Base-by-base conservation (phyloP, 768 basidiomycete species). In the Calvatia gigantea region DNA sequence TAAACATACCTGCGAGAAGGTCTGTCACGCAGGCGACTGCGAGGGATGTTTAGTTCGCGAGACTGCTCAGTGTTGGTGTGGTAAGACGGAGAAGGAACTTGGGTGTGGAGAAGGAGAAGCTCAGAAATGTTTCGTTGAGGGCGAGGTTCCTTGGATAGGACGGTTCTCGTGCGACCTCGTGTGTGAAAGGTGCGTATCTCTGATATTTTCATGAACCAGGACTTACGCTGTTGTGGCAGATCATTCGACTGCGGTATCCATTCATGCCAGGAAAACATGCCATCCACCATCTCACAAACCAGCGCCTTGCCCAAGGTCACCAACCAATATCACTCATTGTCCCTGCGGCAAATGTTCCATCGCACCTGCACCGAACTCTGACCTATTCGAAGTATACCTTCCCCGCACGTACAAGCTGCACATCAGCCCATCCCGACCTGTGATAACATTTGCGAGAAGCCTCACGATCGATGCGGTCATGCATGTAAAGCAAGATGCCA, bases 351-450 rank as follows among this genome's bases (percentile, higher is more conserved):
- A 83, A 51, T 78, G 74, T 42, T 67, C 73, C 2, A 82, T 87
- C 55, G 67, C 75, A 3, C 71, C 75, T 2, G 65, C 69, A 4
- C 65, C 68, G 0, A 61, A 67, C 11, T 60, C 61, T 33, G 63
- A 62, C 61, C 46, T 58, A n/a, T 12, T 58, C 64, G 15, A 63
- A 67, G 12, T 69, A 68, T 60, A 63, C 69, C 5, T 75, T 78
- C 57, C 73, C 73, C 7, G 65, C 73, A 27, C 86, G 78, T 28
- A 64, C 66, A 0, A 69, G 72, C 2, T 98, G 96, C 67, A 75
- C 81, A 1, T 84, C 85, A n/a, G 6, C 87, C 87, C 2, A 84
- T 97, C 57, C 93, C 93, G 0, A 91, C 88, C 0, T 99, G 97
- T 67, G 61, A 67, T 4, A 81, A 82, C 0, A 69, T 69, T 0